Base-by-base conservation (phyloP, 164 flowering plant species). In the Nymphaea colorata region DNA sequence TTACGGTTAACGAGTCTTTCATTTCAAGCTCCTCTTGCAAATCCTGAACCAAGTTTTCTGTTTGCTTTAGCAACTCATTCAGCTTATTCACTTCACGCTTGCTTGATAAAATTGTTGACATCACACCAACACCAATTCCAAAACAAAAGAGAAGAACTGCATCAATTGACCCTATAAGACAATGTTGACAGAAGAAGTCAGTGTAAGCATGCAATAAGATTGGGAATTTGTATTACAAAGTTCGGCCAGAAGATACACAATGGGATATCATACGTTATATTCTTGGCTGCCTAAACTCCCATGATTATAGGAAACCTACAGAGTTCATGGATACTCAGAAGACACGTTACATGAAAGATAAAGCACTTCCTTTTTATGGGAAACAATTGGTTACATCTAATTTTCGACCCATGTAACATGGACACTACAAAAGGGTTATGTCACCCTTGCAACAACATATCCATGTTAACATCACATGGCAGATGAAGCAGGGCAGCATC, bases 11-110 rank as follows among this genome's bases (percentile, higher is more conserved):
- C 16, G 86, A 80, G 75, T 85, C 93, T 81, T 86, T 92, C 98
- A 92, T 86, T 72, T 89, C 98, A 66, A 92, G 84, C 78, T 92
- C 96, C 70, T 92, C 96, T 61, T 92, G 86, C 18, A 92, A 80
- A 82, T 89, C 98, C 77, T 88, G 86, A 64, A 89, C 94, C 75
- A 92, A 75, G 72, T 83, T 81, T 69, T 89, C 88, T 4, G 77
- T 81, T 70, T 85, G 88, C 77, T 78, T 83, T 78, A 89, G 70
- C 78, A 77, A 66, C 42, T 77, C 83, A 68, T 77, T 84, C 77
- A 92, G 65, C 53, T 83, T 82, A 62, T 84, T 82, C 8, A 87
- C 81, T 79, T 89, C 96, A 64, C 60, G 78, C 78, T 73, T 82
- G 61, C 79, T 77, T 61, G 79, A 70, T 41, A 82, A 4, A 14